Evolutionary conservation across 2,329 filamentous ascomycete species (phyloP).

Genomic region (Penicillium sclerotigenum): DNA sequence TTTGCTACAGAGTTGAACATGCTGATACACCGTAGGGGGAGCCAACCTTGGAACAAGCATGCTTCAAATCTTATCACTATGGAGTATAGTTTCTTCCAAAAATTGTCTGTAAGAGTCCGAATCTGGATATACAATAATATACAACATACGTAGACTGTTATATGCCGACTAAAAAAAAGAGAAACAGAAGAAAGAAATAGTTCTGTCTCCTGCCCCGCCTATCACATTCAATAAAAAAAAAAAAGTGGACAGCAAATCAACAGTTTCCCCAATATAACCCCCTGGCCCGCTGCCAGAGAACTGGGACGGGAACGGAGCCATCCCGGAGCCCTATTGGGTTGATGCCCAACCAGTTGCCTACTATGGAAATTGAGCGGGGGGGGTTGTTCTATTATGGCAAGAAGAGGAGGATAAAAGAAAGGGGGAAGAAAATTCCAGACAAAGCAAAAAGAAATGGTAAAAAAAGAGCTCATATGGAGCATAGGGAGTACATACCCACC

Average conservation of each 20-base stretch:
- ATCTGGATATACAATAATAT: too few species aligned
- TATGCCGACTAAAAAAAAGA: neutral
- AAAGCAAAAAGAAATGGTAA: neutral
- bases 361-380: neutral
- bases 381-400: neutral
- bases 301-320: constrained; percentile 5
- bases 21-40: neutral
- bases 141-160: too few species aligned
- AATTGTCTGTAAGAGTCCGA: neutral
- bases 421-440: too few species aligned
- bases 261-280: neutral
- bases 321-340: neutral
- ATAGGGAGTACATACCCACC: neutral
- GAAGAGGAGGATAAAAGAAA: neutral
- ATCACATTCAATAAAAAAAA: neutral
- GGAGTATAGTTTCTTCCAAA: neutral
- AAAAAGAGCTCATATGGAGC: neutral
- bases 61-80: neutral
- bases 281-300: constrained; percentile 7
- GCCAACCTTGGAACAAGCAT: neutral
- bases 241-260: neutral
- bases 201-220: neutral
- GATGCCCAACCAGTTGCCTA: constrained; percentile 2
- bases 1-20: neutral
- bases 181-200: neutral